phyloP scores from a whole-genome alignment of 1,139 yeast species.

The Taiozyma sp. region DNA sequence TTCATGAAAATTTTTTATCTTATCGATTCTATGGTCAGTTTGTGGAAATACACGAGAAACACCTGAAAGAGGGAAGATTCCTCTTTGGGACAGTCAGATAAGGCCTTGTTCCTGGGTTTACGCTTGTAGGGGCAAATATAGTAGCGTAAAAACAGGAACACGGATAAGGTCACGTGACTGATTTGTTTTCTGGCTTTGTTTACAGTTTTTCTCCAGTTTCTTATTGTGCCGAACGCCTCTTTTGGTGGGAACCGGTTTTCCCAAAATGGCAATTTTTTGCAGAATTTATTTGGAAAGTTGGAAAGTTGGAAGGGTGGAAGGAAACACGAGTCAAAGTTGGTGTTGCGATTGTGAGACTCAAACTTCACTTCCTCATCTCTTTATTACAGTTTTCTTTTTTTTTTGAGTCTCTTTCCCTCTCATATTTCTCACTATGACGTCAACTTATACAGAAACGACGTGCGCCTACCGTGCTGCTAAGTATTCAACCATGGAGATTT shows the following conservation, averaged over 20 bases:
- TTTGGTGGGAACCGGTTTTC: neutral
- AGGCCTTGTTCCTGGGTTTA: neutral
- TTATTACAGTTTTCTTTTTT: neutral
- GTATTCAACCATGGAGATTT: too few species aligned
- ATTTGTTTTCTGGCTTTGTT: neutral
- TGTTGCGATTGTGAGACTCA: too few species aligned
- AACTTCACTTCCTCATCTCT: too few species aligned
- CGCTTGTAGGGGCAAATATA: neutral
- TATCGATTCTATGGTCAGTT: conserved; percentile 11
- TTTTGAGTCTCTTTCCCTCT: neutral
- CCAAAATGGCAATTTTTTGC: too few species aligned
- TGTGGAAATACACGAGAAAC: conserved; percentile 3
- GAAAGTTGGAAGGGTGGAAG: too few species aligned
- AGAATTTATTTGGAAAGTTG: too few species aligned
- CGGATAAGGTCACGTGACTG: neutral
- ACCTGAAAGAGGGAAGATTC: conserved; percentile 1
- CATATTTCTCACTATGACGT: neutral
- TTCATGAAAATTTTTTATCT: conserved; percentile 13
- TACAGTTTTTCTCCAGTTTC: too few species aligned
- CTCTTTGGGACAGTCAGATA: conserved; percentile 1
- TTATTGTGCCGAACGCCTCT: neutral
- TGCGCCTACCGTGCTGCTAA: neutral
- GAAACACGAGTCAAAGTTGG: too few species aligned
- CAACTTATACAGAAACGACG: neutral
- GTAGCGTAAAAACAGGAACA: neutral